Evolutionary conservation across 2,329 filamentous ascomycete species (phyloP), one percentile per base, ranked within the genome.

Genomic region (Neurospora sp.): DNA sequence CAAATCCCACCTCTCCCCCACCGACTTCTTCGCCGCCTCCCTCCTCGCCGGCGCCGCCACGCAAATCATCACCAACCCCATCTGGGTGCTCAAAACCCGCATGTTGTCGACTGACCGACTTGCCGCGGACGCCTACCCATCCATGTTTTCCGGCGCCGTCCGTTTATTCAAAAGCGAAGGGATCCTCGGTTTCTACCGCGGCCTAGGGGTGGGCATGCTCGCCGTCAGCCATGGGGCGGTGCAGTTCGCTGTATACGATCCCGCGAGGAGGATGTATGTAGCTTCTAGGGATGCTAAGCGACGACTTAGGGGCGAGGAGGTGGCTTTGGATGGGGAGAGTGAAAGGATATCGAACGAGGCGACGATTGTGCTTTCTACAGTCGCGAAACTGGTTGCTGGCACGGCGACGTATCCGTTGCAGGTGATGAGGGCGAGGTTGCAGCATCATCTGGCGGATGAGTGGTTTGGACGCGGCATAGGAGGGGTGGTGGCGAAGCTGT

Each of bases 31-130:
- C 78, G 76, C 91, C 66, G 89, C 93, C 4, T 94, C 92, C 40
- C 91, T 83, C n/a, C 77, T 85, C 38, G 83, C 86, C 73, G 94
- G 95, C 38, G 84, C 91, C 19, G 80, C 92, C 52, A 97, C 93
- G 1, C 91, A 94, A 62, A 82, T 92, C 38, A 85, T 95, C 74
- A 98, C 96, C 38, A 98, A 98, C 78, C 96, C 96, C 2, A 90
- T 99, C 76, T 99, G 96, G 96, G 96, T 99, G 2, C 89, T 99
- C 79, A 98, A 98, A 84, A 98, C 95, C 9, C 91, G 96, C 73
- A 98, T 99, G 93, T 84, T 98, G 33, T 93, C 93, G 38, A 94
- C 92, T 4, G 92, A 96, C 74, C 87, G 88, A 67, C 84, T 87
- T 69, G 85, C 89, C 6, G 87, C 85, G 1, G 93, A 93, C 15